Conservation (phyloP, 2,329 filamentous ascomycete genomes). For the Penicillium sp. region DNA sequence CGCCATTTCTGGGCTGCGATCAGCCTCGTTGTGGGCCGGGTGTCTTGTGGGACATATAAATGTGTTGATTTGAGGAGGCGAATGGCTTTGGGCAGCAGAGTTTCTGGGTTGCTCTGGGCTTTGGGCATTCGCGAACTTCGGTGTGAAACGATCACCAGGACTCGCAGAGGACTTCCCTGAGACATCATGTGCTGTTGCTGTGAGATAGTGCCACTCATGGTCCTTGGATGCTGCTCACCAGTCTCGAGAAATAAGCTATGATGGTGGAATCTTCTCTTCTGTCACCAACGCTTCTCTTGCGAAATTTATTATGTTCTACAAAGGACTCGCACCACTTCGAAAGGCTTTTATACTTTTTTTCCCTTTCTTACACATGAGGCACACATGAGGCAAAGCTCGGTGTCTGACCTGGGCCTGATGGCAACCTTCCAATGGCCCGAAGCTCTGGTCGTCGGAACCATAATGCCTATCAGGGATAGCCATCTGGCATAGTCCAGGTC, state of each 20-base stretch:
- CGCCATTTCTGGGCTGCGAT: slow-evolving; percentile 26
- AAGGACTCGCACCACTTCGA: background rate
- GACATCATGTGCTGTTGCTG: slow-evolving; percentile 6
- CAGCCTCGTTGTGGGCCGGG: slow-evolving; percentile 12
- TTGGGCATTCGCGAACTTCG: slow-evolving; percentile 19
- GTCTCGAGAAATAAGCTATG: background rate
- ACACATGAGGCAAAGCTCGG: slow-evolving; percentile 7
- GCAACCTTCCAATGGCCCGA: slow-evolving; percentile 10
- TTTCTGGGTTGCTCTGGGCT: slow-evolving; percentile 20
- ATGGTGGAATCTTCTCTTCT: background rate
- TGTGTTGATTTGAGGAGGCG: slow-evolving; percentile 18
- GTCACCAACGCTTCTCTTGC: background rate
- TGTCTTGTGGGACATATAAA: slow-evolving; percentile 7
- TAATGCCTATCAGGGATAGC: background rate
- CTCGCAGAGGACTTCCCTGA: slow-evolving; percentile 20
- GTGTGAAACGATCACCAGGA: slow-evolving; percentile 27
- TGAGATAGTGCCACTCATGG: background rate
- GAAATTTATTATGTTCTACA: no score
- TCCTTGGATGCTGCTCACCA: background rate
- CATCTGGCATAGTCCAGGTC: background rate
- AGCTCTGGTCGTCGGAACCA: background rate
- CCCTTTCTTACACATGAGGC: background rate
- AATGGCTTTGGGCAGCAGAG: slow-evolving; percentile 22
- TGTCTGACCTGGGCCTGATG: slow-evolving; percentile 2
- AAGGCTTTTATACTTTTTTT: background rate